Evolutionary conservation across 2,329 filamentous ascomycete genomes (phyloP).

Genomic region (Trichoderma endophyticum): DNA sequence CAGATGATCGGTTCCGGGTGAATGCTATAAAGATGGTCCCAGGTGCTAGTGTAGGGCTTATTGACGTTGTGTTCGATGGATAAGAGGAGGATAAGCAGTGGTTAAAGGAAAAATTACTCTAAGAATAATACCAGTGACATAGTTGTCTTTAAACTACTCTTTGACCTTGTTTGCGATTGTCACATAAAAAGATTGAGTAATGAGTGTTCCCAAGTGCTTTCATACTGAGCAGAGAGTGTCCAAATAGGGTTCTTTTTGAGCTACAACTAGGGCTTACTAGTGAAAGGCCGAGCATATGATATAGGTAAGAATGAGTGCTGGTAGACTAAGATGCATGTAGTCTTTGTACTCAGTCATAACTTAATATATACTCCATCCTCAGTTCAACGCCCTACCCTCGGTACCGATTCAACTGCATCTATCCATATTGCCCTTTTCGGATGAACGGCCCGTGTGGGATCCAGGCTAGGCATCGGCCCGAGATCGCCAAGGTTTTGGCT

Average conservation of each 20-base stretch:
- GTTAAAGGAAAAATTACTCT: not conserved
- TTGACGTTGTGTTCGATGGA: not conserved
- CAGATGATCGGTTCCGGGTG: not conserved
- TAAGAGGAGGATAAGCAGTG: not conserved
- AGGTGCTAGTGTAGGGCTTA: not conserved
- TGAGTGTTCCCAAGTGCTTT: not conserved
- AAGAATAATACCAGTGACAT: too few species aligned
- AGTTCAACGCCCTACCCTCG: not conserved
- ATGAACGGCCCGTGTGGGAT: not conserved
- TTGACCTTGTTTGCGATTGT: too few species aligned
- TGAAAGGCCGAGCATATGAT: not conserved
- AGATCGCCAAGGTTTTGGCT: not conserved
- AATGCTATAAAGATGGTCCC: not conserved
- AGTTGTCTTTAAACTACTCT: too few species aligned
- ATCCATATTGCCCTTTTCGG: not conserved
- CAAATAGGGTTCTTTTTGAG: not conserved
- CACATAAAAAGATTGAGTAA: too few species aligned
- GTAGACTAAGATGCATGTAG: not conserved
- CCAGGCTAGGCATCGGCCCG: not conserved
- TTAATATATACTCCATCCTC: not conserved
- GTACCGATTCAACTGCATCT: not conserved
- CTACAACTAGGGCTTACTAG: not conserved
- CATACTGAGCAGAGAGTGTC: too few species aligned
- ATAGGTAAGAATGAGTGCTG: not conserved
- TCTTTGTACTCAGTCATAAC: not conserved